Evolutionary conservation across 2,329 filamentous ascomycete species (phyloP).

Genomic region (Botryosphaeria dothidea): DNA sequence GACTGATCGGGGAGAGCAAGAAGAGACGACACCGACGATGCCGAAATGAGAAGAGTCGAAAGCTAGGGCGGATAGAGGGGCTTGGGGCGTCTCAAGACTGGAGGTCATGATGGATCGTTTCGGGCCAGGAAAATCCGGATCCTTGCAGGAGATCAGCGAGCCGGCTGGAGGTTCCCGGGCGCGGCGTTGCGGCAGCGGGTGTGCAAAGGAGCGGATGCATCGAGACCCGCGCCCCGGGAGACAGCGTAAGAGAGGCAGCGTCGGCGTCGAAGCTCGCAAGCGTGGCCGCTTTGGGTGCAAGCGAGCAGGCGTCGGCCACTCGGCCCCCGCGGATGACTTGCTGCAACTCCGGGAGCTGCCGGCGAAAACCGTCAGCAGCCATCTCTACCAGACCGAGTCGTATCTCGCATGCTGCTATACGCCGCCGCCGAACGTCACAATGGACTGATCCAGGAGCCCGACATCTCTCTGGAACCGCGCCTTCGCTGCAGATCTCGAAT

Average conservation of each 20-base stretch:
- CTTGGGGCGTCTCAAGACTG: not conserved
- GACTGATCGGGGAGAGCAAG: not conserved
- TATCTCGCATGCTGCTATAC: not conserved
- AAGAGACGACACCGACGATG: not conserved
- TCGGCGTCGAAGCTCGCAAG: not conserved
- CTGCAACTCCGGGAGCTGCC: not conserved
- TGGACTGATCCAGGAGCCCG: not conserved
- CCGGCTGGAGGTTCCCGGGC: not conserved
- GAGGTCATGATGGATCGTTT: not conserved
- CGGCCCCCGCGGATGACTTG: not conserved
- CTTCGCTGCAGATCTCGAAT: not conserved
- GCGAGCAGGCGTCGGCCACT: not conserved
- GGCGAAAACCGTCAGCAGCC: not conserved
- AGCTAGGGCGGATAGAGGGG: not conserved
- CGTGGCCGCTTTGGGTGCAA: not conserved
- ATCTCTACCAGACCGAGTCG: not conserved
- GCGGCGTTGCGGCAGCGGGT: not conserved
- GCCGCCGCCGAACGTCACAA: not conserved
- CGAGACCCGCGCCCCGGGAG: slow-evolving; percentile 1
- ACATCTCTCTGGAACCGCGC: not conserved
- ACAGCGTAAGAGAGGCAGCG: not conserved
- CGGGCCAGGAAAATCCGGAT: not conserved
- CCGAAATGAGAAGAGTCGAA: slow-evolving; percentile 2
- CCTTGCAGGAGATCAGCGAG: not conserved
- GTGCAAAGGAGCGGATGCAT: not conserved